Evolutionary conservation across 23 red algal genomes (phyloP), one percentile per base, ranked within the genome.

Genomic region (Cyanidium caldarium): DNA sequence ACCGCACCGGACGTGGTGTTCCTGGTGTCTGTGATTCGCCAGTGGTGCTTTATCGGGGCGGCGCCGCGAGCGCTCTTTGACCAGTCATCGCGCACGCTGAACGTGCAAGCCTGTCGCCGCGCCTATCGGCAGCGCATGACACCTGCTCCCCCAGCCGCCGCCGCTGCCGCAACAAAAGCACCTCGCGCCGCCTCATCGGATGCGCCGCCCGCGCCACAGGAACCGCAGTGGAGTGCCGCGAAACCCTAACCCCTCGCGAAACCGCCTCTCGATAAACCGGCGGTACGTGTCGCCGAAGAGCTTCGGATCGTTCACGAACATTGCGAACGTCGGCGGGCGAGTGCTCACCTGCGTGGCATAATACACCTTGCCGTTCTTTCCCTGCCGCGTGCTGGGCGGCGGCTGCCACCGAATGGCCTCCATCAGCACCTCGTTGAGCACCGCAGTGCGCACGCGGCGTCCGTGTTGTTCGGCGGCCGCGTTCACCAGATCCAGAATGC

Each of bases 281-380:
- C 75, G 57, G 58, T 96, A 96, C 17, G 86, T 96, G 41, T 96
- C 91, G 19, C 67, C 68, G 80, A 96, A 96, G 15, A 96, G 73
- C 44, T 68, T 37, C 2, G 91, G 83, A 38, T 80, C 73, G 58
- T 96, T 96, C 35, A 96, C 91, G 72, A 96, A 96, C 75, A 96
- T 68, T 26, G 91, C 83, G 26, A 96, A 77, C 3, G 91, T 87
- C n/a, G 91, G 91, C 61, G 91, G 91, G 36, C 73, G 37, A 31
- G 36, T 77, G 37, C 66, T 68, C 30, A 96, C 91, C 68, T 96
- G 91, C 28, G 91, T 96, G 71, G 83, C 87, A 39, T 87, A 96
- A 69, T 96, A 96, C 57, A 96, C 46, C 34, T 82, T 78, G 37
- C 91, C 91, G 44, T 87, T 77, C 67, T 82, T 83, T 10, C 57